Evolutionary conservation across 164 flowering plant species (phyloP).

Genomic region (Berberis thunbergii): DNA sequence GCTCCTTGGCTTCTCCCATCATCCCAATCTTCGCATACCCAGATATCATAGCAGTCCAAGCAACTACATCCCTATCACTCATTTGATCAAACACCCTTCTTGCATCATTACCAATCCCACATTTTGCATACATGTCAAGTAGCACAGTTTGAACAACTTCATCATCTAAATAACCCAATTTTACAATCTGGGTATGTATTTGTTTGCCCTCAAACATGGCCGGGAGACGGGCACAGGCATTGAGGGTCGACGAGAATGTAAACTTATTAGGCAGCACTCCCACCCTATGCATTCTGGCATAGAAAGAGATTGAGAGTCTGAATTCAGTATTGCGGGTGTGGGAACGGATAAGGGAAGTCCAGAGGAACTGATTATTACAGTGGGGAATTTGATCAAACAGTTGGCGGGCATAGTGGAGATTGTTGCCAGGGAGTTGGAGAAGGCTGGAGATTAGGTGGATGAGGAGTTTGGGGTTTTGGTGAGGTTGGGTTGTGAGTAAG

Average conservation of each 20-base stretch:
- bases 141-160: slow-evolving; percentile 27
- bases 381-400: slow-evolving; percentile 31
- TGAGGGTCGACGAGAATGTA: slow-evolving; percentile 33
- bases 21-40: slow-evolving; percentile 29
- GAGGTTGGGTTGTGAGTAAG: slow-evolving; percentile 18
- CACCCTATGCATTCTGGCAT: slow-evolving; percentile 24
- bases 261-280: slow-evolving; percentile 24
- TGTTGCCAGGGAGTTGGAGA: slow-evolving; percentile 14
- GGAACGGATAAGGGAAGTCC: slow-evolving; percentile 27
- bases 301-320: slow-evolving; percentile 16
- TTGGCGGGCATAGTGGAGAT: slow-evolving; percentile 23
- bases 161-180: slow-evolving; percentile 17
- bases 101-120: slow-evolving; percentile 20
- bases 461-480: slow-evolving; percentile 8
- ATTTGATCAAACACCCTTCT: slow-evolving; percentile 19
- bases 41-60: slow-evolving; percentile 33
- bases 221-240: slow-evolving; percentile 29
- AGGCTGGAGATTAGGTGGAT: slow-evolving; percentile 15
- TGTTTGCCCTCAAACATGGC: slow-evolving; percentile 22
- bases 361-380: slow-evolving; percentile 19
- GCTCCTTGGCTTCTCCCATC: slow-evolving; percentile 25
- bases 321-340: slow-evolving; percentile 20
- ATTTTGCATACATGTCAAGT: slow-evolving; percentile 33
- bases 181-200: slow-evolving; percentile 15
- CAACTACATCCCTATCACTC: slow-evolving; percentile 25